phyloP scores from a whole-genome alignment of 306 rosid genomes.

The Lathyrus tuberosus region DNA sequence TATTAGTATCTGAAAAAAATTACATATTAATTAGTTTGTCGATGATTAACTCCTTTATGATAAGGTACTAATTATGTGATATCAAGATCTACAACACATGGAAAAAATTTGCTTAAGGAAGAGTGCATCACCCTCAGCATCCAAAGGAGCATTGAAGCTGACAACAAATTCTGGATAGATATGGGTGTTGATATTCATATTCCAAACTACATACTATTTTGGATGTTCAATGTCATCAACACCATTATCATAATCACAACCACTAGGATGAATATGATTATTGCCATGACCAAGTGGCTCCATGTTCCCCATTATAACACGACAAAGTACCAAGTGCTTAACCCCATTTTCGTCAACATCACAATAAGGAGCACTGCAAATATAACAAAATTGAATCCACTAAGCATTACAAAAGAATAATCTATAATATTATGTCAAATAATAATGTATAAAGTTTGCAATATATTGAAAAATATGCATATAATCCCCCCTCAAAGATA shows the following conservation, averaged over 20 bases:
- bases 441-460: not conserved
- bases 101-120: conserved; percentile 39
- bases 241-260: conserved; percentile 73
- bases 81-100: no score
- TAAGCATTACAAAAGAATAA: conserved; percentile 20
- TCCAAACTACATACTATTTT: conserved; percentile 41
- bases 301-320: conserved; percentile 78
- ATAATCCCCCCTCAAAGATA: no score
- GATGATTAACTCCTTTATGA: no score
- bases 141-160: no score
- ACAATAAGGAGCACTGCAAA: conserved; percentile 59
- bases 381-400: conserved; percentile 44
- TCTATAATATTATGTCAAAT: conserved; percentile 14
- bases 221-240: conserved; percentile 71
- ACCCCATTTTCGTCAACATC: conserved; percentile 80
- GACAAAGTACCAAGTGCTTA: conserved; percentile 67
- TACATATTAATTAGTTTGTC: no score
- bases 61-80: no score
- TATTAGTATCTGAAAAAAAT: no score
- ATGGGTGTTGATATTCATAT: no score
- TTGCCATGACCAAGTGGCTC: conserved; percentile 60
- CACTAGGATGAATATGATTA: conserved; percentile 64
- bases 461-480: not conserved
- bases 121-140: conserved; percentile 65
- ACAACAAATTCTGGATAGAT: no score